Conservation (phyloP, 2,329 filamentous ascomycete species). For the Calonectria henricotiae region DNA sequence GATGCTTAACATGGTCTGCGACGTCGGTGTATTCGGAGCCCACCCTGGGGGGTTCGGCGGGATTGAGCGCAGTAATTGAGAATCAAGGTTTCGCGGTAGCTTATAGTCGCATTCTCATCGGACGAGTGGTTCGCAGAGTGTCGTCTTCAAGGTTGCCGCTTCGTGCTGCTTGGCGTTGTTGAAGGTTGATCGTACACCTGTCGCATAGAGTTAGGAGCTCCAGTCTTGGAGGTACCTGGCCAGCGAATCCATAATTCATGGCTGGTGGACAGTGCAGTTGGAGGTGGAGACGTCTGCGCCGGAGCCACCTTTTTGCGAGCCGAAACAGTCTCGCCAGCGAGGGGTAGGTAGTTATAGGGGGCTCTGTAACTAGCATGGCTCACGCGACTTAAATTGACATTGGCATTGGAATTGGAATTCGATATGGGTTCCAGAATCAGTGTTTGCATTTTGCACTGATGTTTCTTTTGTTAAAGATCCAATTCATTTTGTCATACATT, state of each 20-base stretch:
- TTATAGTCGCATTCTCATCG: constrained; percentile 44
- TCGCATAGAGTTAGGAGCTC: constrained; percentile 53
- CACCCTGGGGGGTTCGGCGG: constrained; percentile 40
- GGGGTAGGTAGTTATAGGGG: constrained; percentile 18
- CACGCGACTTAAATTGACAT: constrained; percentile 9
- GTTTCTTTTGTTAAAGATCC: neutral
- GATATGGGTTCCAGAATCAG: neutral
- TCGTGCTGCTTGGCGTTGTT: constrained; percentile 34
- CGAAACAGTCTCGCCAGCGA: constrained; percentile 38
- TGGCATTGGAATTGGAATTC: neutral
- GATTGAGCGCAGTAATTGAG: constrained; percentile 36
- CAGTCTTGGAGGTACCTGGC: constrained; percentile 42
- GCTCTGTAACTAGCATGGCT: constrained; percentile 7
- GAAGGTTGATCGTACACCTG: constrained; percentile 51
- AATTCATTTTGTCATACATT: neutral
- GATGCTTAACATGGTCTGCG: constrained; percentile 56
- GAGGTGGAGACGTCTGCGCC: constrained; percentile 45
- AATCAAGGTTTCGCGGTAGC: neutral
- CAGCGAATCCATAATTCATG: constrained; percentile 37
- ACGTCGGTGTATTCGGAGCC: constrained; percentile 43
- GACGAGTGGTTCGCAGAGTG: constrained; percentile 27
- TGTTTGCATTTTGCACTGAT: neutral
- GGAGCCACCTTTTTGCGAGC: constrained; percentile 54
- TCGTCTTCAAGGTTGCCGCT: constrained; percentile 32
- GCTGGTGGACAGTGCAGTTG: constrained; percentile 36